Evolutionary conservation across 768 basidiomycete genomes (phyloP).

Genomic region (Boletus sp.): DNA sequence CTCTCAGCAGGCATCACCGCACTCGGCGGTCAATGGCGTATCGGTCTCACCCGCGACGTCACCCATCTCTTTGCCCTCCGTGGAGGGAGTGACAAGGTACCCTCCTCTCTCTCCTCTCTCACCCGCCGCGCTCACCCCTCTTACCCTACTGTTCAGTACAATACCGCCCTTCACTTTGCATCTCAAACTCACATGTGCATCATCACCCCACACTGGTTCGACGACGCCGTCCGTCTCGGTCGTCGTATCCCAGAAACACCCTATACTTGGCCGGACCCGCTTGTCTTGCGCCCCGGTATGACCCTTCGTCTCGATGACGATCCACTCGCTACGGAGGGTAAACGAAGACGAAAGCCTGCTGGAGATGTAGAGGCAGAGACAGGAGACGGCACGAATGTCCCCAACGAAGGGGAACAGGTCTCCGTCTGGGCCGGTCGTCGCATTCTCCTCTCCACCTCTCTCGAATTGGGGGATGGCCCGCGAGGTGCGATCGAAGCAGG

Average conservation of each 20-base stretch:
- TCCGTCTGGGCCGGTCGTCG: conserved; percentile 58
- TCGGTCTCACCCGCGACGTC: conserved; percentile 74
- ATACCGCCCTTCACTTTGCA: conserved; percentile 54
- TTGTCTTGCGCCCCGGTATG: conserved; percentile 36
- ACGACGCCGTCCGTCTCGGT: conserved; percentile 66
- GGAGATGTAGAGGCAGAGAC: conserved; percentile 24
- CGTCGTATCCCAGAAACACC: conserved; percentile 47
- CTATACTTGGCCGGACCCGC: conserved; percentile 76
- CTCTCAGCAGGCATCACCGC: conserved; percentile 69
- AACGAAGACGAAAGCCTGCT: conserved; percentile 23
- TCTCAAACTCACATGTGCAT: conserved; percentile 58
- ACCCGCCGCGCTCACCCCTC: not conserved
- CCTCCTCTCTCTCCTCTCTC: too few relatives aligned
- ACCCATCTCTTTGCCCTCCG: conserved; percentile 78
- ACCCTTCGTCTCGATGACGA: conserved; percentile 16
- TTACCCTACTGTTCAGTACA: conserved; percentile 30
- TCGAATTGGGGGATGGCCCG: conserved; percentile 50
- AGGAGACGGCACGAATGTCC: conserved; percentile 3
- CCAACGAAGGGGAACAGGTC: conserved; percentile 30
- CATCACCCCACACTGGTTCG: conserved; percentile 91
- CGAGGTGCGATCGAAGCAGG: conserved; percentile 54
- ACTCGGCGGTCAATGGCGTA: conserved; percentile 80
- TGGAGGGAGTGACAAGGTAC: conserved; percentile 43
- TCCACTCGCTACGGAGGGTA: conserved; percentile 14
- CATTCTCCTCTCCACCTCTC: conserved; percentile 57